phyloP scores from a whole-genome alignment of 768 basidiomycete species.

The Infundibulicybe gibba region DNA sequence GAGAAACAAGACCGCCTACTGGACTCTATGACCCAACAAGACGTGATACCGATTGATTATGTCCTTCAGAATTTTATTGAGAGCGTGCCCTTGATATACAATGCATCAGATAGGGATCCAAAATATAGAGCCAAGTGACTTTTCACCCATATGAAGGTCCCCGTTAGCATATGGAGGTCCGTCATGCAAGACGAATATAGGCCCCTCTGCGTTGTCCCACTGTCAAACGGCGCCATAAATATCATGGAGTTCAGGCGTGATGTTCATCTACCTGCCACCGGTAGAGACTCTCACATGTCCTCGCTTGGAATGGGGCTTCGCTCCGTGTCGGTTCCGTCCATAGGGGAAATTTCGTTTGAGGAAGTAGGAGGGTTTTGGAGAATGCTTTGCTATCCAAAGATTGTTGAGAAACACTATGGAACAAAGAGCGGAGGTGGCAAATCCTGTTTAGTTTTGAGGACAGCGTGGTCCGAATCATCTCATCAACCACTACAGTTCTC shows the following conservation, averaged over 20 bases:
- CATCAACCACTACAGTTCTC: too few species aligned
- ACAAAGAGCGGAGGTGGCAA: too few species aligned
- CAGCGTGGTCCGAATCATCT: too few species aligned
- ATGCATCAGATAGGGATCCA: not conserved
- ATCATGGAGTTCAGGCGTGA: not conserved
- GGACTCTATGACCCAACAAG: slow-evolving; percentile 69
- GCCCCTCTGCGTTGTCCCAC: slow-evolving; percentile 63
- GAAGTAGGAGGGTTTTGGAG: slow-evolving; percentile 68
- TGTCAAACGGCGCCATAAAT: slow-evolving; percentile 19
- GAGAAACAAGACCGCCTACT: slow-evolving; percentile 46
- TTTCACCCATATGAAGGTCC: slow-evolving; percentile 86
- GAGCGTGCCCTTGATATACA: slow-evolving; percentile 80
- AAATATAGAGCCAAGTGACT: not conserved
- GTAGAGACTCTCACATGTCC: slow-evolving; percentile 76
- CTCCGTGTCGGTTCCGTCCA: slow-evolving; percentile 62
- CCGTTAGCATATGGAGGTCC: slow-evolving; percentile 99
- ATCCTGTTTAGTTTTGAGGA: too few species aligned
- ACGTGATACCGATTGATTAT: slow-evolving; percentile 90
- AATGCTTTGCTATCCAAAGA: slow-evolving; percentile 34
- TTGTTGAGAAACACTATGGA: not conserved
- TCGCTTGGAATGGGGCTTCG: slow-evolving; percentile 52
- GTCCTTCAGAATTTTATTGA: slow-evolving; percentile 97
- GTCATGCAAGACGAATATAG: slow-evolving; percentile 86
- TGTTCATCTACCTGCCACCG: slow-evolving; percentile 60
- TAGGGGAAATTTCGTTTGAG: slow-evolving; percentile 77